Evolutionary conservation across 805 yeast genomes (phyloP).

Genomic region (Pichia cabralensis): DNA sequence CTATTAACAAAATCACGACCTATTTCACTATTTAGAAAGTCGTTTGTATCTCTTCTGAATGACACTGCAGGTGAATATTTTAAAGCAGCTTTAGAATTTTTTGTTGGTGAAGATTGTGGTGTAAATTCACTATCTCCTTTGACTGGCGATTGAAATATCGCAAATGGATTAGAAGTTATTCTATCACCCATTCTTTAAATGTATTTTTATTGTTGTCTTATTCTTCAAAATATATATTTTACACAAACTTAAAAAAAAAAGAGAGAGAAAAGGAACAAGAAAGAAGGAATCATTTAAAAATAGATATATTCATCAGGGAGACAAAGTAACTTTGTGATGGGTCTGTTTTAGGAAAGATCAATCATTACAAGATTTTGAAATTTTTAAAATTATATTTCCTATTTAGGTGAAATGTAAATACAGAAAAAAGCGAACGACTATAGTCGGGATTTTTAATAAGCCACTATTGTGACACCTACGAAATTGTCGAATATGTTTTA

Average conservation of each 20-base stretch:
- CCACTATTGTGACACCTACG: too few relatives aligned
- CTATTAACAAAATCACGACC: conserved; percentile 30
- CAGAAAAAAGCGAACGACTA: too few relatives aligned
- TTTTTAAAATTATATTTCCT: too few relatives aligned
- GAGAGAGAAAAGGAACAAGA: too few relatives aligned
- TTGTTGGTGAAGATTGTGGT: conserved; percentile 24
- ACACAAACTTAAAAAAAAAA: neutral
- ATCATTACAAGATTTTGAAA: too few relatives aligned
- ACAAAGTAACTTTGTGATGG: too few relatives aligned
- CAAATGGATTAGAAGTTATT: conserved; percentile 21
- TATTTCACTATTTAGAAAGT: conserved; percentile 24
- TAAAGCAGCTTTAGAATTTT: conserved; percentile 26
- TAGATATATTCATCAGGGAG: too few relatives aligned
- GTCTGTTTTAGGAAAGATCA: too few relatives aligned
- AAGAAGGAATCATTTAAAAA: too few relatives aligned
- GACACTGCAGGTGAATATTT: conserved; percentile 37
- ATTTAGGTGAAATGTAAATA: too few relatives aligned
- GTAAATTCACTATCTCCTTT: conserved; percentile 22
- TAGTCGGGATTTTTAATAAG: too few relatives aligned
- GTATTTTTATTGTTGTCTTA: neutral
- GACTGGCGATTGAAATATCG: conserved; percentile 21
- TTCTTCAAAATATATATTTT: neutral
- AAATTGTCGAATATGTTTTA: too few relatives aligned
- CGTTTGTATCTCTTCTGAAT: conserved; percentile 22
- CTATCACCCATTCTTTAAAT: conserved; percentile 14